These are phyloP conservation scores for Stachybotrys elegans DNA, from an alignment of 2,329 filamentous ascomycete species.

Conservation along the genomic window DNA sequence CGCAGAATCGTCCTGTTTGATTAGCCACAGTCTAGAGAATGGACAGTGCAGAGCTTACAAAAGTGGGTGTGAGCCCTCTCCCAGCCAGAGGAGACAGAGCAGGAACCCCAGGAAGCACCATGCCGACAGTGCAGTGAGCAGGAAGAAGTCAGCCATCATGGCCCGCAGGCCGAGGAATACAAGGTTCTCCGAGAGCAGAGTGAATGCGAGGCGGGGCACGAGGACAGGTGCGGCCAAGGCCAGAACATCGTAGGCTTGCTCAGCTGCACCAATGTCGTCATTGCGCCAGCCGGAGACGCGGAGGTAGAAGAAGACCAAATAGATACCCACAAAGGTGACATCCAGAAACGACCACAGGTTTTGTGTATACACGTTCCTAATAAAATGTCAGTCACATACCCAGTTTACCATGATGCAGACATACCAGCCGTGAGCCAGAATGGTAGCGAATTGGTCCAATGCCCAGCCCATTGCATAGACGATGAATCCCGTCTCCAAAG, in stretches of 20 bases:
- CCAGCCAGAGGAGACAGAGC: slow-evolving; percentile 74
- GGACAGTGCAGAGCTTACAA: slow-evolving; percentile 37
- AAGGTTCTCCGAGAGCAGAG: slow-evolving; percentile 76
- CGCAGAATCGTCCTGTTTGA: slow-evolving; percentile 62
- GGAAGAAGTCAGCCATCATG: slow-evolving; percentile 83
- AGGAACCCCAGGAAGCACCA: slow-evolving; percentile 86
- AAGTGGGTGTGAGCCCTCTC: slow-evolving; percentile 55
- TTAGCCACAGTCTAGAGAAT: too few relatives aligned
- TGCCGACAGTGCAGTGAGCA: slow-evolving; percentile 66
- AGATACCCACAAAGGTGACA: slow-evolving; percentile 70
- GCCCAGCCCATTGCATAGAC: slow-evolving; percentile 76
- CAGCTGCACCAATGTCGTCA: slow-evolving; percentile 41
- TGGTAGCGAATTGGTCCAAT: slow-evolving; percentile 71
- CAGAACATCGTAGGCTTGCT: slow-evolving; percentile 73
- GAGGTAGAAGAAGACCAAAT: slow-evolving; percentile 61
- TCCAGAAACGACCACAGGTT: slow-evolving; percentile 88
- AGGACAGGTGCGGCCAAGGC: slow-evolving; percentile 74
- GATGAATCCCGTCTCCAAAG: slow-evolving; percentile 61
- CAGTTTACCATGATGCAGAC: slow-evolving; percentile 9
- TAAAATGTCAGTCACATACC: slow-evolving; percentile 5
- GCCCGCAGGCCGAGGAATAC: slow-evolving; percentile 75
- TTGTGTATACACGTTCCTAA: slow-evolving; percentile 75
- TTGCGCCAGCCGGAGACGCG: slow-evolving; percentile 60
- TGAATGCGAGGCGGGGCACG: slow-evolving; percentile 76
- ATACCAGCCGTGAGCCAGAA: slow-evolving; percentile 66